Evolutionary conservation across 352 stramenopile species (phyloP).

Genomic region (Aphanomyces astaci): DNA sequence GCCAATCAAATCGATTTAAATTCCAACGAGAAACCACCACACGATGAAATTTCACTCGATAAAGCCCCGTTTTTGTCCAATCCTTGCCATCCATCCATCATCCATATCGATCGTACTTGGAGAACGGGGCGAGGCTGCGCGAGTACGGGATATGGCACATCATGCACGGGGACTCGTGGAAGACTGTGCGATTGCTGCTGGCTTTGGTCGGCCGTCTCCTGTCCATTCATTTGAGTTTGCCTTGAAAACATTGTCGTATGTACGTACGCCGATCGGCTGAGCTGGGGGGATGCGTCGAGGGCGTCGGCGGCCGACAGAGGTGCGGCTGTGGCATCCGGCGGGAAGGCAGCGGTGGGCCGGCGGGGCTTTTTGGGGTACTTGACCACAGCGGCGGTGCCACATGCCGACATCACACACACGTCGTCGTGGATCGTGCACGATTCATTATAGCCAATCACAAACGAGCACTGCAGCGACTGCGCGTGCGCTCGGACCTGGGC

Average conservation of each 20-base stretch:
- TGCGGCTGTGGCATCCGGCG: background rate
- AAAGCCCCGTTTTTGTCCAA: too few relatives aligned
- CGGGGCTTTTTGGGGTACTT: constrained; percentile 55
- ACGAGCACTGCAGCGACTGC: constrained; percentile 91
- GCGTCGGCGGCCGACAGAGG: background rate
- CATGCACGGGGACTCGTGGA: constrained; percentile 76
- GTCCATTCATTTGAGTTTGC: background rate
- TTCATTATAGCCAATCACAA: constrained; percentile 96
- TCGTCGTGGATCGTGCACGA: constrained; percentile 96
- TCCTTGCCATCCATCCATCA: too few relatives aligned
- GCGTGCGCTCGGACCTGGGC: constrained; percentile 93
- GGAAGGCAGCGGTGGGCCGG: background rate
- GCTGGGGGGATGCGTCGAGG: background rate
- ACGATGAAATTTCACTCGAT: too few relatives aligned
- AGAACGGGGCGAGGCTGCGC: constrained; percentile 91
- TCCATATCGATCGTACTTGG: constrained; percentile 81
- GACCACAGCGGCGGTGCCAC: constrained; percentile 65
- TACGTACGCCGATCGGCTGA: background rate
- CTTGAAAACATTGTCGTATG: background rate
- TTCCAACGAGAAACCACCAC: too few relatives aligned
- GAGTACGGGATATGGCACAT: constrained; percentile 97
- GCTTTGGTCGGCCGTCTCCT: background rate
- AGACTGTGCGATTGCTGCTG: background rate
- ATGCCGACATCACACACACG: constrained; percentile 95
- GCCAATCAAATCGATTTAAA: too few relatives aligned